Evolutionary conservation across 2,329 filamentous ascomycete species (phyloP), one percentile per base, ranked within the genome.

Genomic region (Dactylellina parvicollis): DNA sequence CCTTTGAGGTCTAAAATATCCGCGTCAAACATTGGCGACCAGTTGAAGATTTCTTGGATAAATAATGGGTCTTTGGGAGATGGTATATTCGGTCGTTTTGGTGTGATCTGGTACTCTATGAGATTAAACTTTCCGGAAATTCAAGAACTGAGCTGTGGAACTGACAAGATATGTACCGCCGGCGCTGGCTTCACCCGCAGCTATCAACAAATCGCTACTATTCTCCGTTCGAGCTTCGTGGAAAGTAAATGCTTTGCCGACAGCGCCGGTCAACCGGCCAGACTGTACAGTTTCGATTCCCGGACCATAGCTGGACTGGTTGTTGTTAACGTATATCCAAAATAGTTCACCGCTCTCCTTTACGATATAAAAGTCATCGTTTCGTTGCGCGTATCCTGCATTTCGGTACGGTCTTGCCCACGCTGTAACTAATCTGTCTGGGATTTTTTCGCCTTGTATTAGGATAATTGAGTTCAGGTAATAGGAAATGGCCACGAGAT

Each of bases 261-360:
- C 89, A 72, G 90, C 91, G 77, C 90, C 90, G 57, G 86, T 84
- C 75, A 74, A 22, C 30, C 54, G 67, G 14, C 61, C 70, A 9
- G 60, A 67, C 26, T 59, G 30, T 2, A 74, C 61, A 8, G 61
- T 66, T 54, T 74, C 61, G 26, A 66, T 42, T 8, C 38, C 42
- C 1, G 70, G 70, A 10, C 62, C 60, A 16, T 61, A 67, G 20
- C 42, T 47, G n/a, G 47, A 18, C 20, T 54, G 44, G 12, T 56
- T 56, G 24, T 59, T 49, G 18, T 74, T 67, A 18, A 74, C 38
- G 22, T 74, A 72, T 18, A 72, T 65, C 67, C 67, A 91, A 60
- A 89, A 86, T 8, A 97, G 85, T 52, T 89, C 83, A 2, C 95
- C 95, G 79, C 98, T 94, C 81, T 98, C 94, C 61, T 93, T 88